Evolutionary conservation across 192 early-diverging fungal species (phyloP), one percentile per base, ranked within the genome.

Genomic region (Mortierella claussenii): DNA sequence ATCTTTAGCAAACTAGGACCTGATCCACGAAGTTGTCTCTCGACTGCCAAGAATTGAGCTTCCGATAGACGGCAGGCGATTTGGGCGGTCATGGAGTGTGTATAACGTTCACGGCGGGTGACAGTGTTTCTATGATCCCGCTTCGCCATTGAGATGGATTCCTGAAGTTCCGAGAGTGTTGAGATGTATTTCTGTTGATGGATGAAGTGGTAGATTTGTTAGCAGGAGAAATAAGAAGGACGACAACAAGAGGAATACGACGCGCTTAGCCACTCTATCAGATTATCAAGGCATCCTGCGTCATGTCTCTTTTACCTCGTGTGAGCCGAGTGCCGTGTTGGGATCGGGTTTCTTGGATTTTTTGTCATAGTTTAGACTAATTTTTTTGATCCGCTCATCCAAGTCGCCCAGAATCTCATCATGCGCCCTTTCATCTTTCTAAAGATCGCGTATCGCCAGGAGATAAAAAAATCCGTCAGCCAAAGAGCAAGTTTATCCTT

Each of bases 361-460:
- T 44, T 81, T 81, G 36, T 81, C 80, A 42, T 81, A 78, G 48
- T 43, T 70, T n/a, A 55, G 31, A n/a, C 73, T 67, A 43, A 78
- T 78, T 23, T 81, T 81, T 43, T 71, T 81, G 20, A 81, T 56
- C 46, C 65, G 51, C 27, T 78, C 75, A 8, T 81, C 80, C 17
- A 81, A 52, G 20, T 81, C 80, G 11, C 59, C 64, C 15, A 81
- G 44, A 21, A 70, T 36, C 23, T 81, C 74, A 54, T 78, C 70
- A 30, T 81, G 73, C 1, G 64, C 64, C 47, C 28, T 69, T 36
- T 81, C 80, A 53, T 81, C 80, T 81, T 81, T 81, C 80, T 81
- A 55, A 21, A 23, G 18, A 8, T 26, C 27, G 12, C 23, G 2
- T 49, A 15, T 49, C 3, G 15, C 21, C 8, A n/a, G 18, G 45